Evolutionary conservation across 2,329 filamentous ascomycete species (phyloP), one percentile per base, ranked within the genome.

Genomic region (Xylariaceae sp.): DNA sequence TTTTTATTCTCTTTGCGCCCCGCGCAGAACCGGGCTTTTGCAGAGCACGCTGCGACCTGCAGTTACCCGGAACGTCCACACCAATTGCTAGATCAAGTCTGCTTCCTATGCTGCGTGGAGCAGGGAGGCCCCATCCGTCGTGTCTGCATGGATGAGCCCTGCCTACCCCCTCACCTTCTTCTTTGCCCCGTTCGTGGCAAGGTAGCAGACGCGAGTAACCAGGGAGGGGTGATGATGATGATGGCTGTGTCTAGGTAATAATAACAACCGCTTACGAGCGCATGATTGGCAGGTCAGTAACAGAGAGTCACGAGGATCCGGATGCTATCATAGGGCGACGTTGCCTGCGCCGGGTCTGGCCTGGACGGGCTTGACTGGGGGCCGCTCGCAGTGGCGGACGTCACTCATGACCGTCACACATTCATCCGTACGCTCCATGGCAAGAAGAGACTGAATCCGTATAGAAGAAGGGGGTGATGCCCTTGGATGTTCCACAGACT

Each of bases 31-130:
- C 65, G 61, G 68, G 41, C 65, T 61, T 51, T 58, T 66, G 65
- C 68, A 70, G 65, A 62, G 63, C 65, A 68, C 67, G 65, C 68
- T 69, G 65, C 68, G 67, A 69, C 62, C 66, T 71, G 69, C 66
- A 67, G 58, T 53, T 59, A 69, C 55, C 68, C 69, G 65, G 61
- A 56, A 58, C 60, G 57, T 56, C 64, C 66, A 59, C 11, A 59
- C 68, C 66, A 59, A 55, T 53, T 65, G 62, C 57, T 66, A 63
- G 66, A 61, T 65, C 59, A 64, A 61, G 54, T 62, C 60, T 61
- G 58, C 59, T 61, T 59, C 60, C 58, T 56, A 58, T 60, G 61
- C 60, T 62, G 60, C 60, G 60, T 54, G 61, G 61, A 61, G 64
- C 56, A 61, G 61, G 61, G 61, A 52, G 65, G 62, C 57, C 59